Base-by-base conservation (phyloP, 805 yeast species). In the Starmerella bacillaris region DNA sequence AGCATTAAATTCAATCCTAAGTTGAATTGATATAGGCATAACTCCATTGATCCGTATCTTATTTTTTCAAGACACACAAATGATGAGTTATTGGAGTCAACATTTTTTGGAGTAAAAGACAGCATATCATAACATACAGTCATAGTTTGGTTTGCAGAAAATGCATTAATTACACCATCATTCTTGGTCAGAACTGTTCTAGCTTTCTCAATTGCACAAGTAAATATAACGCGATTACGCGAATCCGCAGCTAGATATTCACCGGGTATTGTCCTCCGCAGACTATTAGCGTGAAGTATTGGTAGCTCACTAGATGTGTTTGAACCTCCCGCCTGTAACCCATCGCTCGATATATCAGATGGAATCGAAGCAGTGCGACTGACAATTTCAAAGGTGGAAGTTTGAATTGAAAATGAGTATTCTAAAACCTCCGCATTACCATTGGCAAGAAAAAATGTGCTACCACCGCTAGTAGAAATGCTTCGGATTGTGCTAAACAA, bases 41-140 rank as follows among this genome's bases (percentile, higher is more conserved):
- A 58, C 20, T 49, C 44, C 33, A 57, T 62, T 38, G 48, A 27
- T 3, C 34, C 44, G 24, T 14, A 57, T 5, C 59, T 48, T 38
- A 70, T 75, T 5, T 68, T 56, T 49, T 86, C 96, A 5, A 89
- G 55, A 0, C 84, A 65, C 0, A 82, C 92, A 65, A 84, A 86
- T 7, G 71, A 51, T 0, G 96, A 96, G 48, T 82, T 83, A 15
- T 77, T 89, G 51, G 64, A 75, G 0, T 75, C 78, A 2, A 74
- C 76, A 50, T 83, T n/a, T n/a, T n/a, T n/a, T n/a, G n/a, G n/a
- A 12, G 14, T 6, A 5, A 11, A 5, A 18, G 18, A 14, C 29
- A 5, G 6, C 29, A 26, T 26, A 7, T 7, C 6, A 18, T 26
- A 26, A 12, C 29, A 26, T 5, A 26, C 29, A 5, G 29, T 26